Percentiles rank a stretch among this genome's conserved stretches.
Conservation (phyloP, 306 rosid species). For the Medicago lupulina region DNA sequence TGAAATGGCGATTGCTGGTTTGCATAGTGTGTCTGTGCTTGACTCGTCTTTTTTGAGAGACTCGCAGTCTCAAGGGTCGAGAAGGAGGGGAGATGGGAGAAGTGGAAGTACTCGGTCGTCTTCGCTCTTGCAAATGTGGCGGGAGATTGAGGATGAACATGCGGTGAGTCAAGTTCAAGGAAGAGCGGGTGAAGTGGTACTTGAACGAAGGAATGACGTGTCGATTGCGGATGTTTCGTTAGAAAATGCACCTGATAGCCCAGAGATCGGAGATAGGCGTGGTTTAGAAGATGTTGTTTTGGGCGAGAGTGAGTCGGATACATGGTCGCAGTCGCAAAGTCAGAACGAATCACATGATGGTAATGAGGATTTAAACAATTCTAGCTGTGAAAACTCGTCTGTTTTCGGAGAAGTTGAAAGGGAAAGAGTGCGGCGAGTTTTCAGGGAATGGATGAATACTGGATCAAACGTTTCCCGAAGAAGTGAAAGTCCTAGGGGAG, state of each 20-base stretch:
- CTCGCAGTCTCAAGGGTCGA: conserved; percentile 71
- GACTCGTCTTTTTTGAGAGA: conserved; percentile 81
- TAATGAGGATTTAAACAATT: conserved; percentile 61
- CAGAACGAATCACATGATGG: conserved; percentile 63
- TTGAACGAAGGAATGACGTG: conserved; percentile 58
- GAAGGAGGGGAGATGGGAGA: conserved; percentile 62
- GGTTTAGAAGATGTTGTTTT: conserved; percentile 55
- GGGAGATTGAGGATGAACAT: conserved; percentile 87
- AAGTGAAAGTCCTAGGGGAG: conserved; percentile 62
- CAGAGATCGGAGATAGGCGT: conserved; percentile 45
- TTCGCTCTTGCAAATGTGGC: conserved; percentile 79
- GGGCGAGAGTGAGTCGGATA: conserved; percentile 64
- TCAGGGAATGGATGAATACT: conserved; percentile 87
- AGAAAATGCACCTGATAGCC: conserved; percentile 46
- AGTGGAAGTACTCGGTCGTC: conserved; percentile 72
- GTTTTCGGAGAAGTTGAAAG: conserved; percentile 85
- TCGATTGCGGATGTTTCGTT: conserved; percentile 50
- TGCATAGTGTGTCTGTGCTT: conserved; percentile 77
- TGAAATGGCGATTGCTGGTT: conserved; percentile 91
- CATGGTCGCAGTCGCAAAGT: conserved; percentile 71
- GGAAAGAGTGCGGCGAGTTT: conserved; percentile 90
- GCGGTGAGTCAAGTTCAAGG: conserved; percentile 66
- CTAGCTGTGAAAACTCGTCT: conserved; percentile 66
- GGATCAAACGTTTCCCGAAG: conserved; percentile 62
- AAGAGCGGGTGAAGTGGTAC: conserved; percentile 58